Conservation (phyloP, 1,139 yeast genomes). For the Yamadazyma friedrichii region DNA sequence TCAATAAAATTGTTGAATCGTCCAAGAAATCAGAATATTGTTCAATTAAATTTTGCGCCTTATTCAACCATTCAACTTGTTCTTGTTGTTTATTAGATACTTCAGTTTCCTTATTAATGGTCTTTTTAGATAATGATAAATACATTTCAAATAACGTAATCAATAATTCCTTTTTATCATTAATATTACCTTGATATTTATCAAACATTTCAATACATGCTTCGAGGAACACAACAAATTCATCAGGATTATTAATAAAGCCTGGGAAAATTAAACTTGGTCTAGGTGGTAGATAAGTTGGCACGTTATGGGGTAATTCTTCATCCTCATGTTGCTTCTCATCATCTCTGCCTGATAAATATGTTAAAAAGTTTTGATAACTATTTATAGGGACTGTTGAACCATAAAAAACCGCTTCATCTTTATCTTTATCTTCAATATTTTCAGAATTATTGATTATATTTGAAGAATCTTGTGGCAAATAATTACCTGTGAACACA, state of each 20-base stretch:
- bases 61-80: constrained; percentile 55
- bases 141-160: constrained; percentile 84
- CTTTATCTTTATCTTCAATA: constrained; percentile 10
- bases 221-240: constrained; percentile 90
- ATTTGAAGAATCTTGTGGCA: constrained; percentile 33
- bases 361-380: constrained; percentile 68
- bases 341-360: constrained; percentile 42
- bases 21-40: constrained; percentile 49
- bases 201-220: constrained; percentile 85
- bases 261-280: constrained; percentile 87
- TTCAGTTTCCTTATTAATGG: constrained; percentile 8
- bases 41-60: constrained; percentile 56
- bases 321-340: constrained; percentile 9
- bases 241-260: constrained; percentile 79
- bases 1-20: constrained; percentile 56
- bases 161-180: constrained; percentile 69
- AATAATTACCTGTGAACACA: constrained; percentile 83
- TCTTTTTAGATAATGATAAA: constrained; percentile 52
- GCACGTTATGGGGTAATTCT: constrained; percentile 24
- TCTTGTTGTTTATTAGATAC: constrained; percentile 18
- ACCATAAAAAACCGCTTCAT: constrained; percentile 6
- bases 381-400: constrained; percentile 48
- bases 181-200: constrained; percentile 65
- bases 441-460: constrained; percentile 8
- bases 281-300: constrained; percentile 88